Base-by-base conservation (phyloP, 2,329 filamentous ascomycete species). In the Rutstroemia sp. region DNA sequence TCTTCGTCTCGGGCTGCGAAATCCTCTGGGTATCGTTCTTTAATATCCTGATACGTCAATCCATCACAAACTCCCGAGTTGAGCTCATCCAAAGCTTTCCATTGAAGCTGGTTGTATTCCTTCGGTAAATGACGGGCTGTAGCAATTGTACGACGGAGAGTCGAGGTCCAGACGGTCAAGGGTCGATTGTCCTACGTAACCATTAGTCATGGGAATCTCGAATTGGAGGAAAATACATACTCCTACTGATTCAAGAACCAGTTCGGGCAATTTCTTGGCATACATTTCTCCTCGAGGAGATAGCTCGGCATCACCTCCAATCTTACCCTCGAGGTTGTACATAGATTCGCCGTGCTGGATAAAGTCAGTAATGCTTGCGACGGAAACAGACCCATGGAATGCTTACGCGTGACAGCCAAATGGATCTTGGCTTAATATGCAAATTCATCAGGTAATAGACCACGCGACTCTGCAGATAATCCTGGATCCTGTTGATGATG, bases 381-480 rank as follows among this genome's bases (percentile, higher is more conserved):
- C 17, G 50, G 54, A 46, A 17, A 30, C 42, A 49, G 8, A 30
- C 16, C 3, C 21, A 25, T 23, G 17, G 8, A 27, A 17, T 14
- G 79, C 85, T 73, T 77, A 92, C 89, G 61, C 94, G 80, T 63
- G 94, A 97, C 51, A 99, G 76, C 94, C 94, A 99, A 63, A 99
- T 95, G 4, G 91, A 95, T 56, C 94, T 84, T 17, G 92, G 92
- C 62, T 92, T 92, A 71, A 99, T 99, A 74, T 99, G 94, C 40
- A 99, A 79, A 70, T 97, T 99, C 86, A 97, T 96, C 57, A 97
- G 83, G 71, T 96, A 99, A 73, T 99, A 99, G 47, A 99, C 92
- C 46, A 99, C 86, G 57, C 94, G 86, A 71, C 90, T 96, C 71
- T 96, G 94, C 27, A 99, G 79, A 69, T 99, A 99, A 73, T 99